These are phyloP conservation scores for Flammula alnicola DNA, from an alignment of 1,284 basidiomycete species.

Conservation along the genomic window DNA sequence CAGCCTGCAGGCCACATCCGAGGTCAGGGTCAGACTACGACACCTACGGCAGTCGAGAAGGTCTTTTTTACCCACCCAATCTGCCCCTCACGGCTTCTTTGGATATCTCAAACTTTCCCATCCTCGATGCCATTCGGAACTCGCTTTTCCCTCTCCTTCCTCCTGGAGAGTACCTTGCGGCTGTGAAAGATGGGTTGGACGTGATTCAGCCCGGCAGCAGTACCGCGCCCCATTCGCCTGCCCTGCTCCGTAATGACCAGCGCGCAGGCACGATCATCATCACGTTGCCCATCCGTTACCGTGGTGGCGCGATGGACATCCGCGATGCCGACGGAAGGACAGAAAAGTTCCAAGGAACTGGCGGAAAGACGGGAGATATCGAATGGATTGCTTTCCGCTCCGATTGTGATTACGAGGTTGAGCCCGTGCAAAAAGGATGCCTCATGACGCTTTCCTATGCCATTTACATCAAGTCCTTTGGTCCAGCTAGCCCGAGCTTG, in stretches of 20 bases:
- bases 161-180: conserved; percentile 69
- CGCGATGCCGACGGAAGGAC: conserved; percentile 59
- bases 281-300: conserved; percentile 73
- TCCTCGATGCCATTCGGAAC: conserved; percentile 73
- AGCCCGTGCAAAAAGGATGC: conserved; percentile 71
- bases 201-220: conserved; percentile 64
- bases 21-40: conserved; percentile 57
- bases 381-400: conserved; percentile 78
- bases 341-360: conserved; percentile 65
- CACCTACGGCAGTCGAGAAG: conserved; percentile 60
- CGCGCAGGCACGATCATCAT: conserved; percentile 74
- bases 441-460: conserved; percentile 72
- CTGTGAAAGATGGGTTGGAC: conserved; percentile 70
- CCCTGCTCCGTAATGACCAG: conserved; percentile 59
- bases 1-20: conserved; percentile 70
- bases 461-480: conserved; percentile 70
- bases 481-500: conserved; percentile 52
- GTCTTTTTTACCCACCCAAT: conserved; percentile 72
- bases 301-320: conserved; percentile 67
- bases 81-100: conserved; percentile 75
- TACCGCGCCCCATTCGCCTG: conserved; percentile 54
- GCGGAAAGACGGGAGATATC: conserved; percentile 65
- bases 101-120: conserved; percentile 78
- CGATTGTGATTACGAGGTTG: conserved; percentile 76
- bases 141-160: conserved; percentile 72